Evolutionary conservation across 108 stramenopile species (phyloP), one percentile per base, ranked within the genome.

Genomic region (Nitzschia putrida): DNA sequence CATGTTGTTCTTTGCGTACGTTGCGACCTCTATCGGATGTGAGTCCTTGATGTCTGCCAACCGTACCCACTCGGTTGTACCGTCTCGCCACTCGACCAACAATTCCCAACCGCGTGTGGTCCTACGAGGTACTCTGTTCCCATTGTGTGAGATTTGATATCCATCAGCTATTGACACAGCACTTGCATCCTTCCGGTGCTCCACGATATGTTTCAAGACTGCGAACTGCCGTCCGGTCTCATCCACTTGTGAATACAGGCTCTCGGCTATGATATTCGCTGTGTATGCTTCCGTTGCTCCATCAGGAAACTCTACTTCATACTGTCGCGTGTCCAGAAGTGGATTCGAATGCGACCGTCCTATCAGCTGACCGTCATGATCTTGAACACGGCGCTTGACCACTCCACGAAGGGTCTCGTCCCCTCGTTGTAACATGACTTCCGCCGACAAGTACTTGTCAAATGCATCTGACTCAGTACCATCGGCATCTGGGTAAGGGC

Each of bases 241-340:
- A 44, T 83, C 84, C 10, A 64, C 66, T 25, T 81, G 74, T 8
- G 59, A 23, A 8, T 67, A 52, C 2, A 88, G 57, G 42, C 80
- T 74, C 47, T 83, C 75, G 24, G 88, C 84, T 16, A 88, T 81
- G 8, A 78, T 34, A 64, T 88, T 88, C 7, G 74, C 80, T 12
- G 69, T 56, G 67, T 76, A 80, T 34, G 71, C 71, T 45, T 69
- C 57, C 0, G 57, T 55, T 16, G 9, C 26, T 8, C 88, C 84
- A 72, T 88, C 83, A 53, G 78, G 70, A 41, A 82, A 85, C 54
- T 74, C 72, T 12, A 80, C 71, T 8, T 63, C 66, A 63, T 84
- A 83, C 0, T 68, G 16, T 54, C 71, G 26, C 0, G 80, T 74
- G 43, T 85, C 72, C 12, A 88, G 69, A 0, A 64, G 14, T 0